phyloP scores from a whole-genome alignment of 495 filamentous ascomycete genomes.

The Stereocaulon alpinum region DNA sequence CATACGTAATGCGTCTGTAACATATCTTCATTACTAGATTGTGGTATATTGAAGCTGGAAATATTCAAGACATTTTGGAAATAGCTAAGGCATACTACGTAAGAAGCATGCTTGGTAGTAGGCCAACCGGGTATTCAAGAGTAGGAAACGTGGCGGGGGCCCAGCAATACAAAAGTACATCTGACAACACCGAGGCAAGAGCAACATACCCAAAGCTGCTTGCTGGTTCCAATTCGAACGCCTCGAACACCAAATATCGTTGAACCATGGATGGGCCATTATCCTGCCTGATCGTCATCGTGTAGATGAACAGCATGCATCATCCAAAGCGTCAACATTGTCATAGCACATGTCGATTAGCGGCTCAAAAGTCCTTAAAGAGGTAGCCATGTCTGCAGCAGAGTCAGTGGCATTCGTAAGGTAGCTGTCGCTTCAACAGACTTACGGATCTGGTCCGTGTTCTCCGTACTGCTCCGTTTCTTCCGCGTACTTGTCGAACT shows the following conservation, averaged over 20 bases:
- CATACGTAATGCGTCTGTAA: too few relatives aligned
- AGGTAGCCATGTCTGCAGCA: constrained; percentile 52
- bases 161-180: constrained; percentile 5
- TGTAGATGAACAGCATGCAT: not conserved
- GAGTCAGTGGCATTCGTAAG: constrained; percentile 14
- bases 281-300: not conserved
- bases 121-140: constrained; percentile 14
- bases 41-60: not conserved
- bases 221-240: not conserved
- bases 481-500: constrained; percentile 96
- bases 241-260: not conserved
- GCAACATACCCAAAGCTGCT: not conserved
- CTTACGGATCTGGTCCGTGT: constrained; percentile 70
- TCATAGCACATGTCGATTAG: constrained; percentile 13
- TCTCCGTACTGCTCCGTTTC: constrained; percentile 85
- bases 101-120: not conserved
- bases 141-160: not conserved
- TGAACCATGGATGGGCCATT: not conserved
- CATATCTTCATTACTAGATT: not conserved
- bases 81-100: not conserved
- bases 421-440: constrained; percentile 23
- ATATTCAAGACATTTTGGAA: constrained; percentile 3
- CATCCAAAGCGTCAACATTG: not conserved
- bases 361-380: constrained; percentile 58
- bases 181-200: not conserved